These are phyloP conservation scores for Massarina eburnea DNA, from an alignment of 2,329 filamentous ascomycete species.

Conservation along the genomic window DNA sequence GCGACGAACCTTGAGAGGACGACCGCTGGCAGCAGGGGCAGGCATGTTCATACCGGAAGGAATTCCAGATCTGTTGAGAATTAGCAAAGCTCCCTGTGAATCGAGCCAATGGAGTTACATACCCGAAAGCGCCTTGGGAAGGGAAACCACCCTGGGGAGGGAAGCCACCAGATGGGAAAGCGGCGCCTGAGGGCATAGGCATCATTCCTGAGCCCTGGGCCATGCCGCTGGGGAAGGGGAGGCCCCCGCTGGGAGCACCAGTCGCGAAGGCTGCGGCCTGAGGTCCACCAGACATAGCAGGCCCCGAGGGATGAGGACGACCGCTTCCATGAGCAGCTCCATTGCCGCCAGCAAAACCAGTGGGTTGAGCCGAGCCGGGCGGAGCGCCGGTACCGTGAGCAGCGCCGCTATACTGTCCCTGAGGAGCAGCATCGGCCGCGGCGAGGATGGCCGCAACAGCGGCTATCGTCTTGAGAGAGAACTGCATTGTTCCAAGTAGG, in stretches of 20 bases:
- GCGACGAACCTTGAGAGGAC: too few relatives aligned
- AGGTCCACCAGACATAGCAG: neutral
- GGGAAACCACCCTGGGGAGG: neutral
- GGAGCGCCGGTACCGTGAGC: conserved; percentile 1
- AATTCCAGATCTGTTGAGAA: neutral
- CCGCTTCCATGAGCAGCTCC: too few relatives aligned
- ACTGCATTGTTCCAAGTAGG: conserved; percentile 19
- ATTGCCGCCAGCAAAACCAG: conserved; percentile 1
- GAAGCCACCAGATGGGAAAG: neutral
- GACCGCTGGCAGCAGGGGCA: neutral
- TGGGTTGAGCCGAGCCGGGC: neutral
- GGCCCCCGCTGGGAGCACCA: neutral
- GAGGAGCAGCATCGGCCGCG: conserved; percentile 19
- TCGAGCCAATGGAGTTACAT: neutral
- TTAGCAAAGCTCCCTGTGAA: neutral
- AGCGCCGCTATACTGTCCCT: conserved; percentile 2
- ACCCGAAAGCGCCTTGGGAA: neutral
- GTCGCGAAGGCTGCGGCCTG: neutral
- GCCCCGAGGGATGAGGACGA: neutral
- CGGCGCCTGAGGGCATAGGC: neutral
- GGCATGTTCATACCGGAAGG: neutral
- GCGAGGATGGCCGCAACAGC: conserved; percentile 21
- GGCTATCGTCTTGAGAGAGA: conserved; percentile 23
- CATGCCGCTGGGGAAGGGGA: neutral
- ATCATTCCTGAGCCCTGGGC: neutral